Percentiles rank a stretch among this genome's conserved stretches.
Conservation (phyloP, 2,329 filamentous ascomycete species). For the Stachybotrys chlorohalonatus region DNA sequence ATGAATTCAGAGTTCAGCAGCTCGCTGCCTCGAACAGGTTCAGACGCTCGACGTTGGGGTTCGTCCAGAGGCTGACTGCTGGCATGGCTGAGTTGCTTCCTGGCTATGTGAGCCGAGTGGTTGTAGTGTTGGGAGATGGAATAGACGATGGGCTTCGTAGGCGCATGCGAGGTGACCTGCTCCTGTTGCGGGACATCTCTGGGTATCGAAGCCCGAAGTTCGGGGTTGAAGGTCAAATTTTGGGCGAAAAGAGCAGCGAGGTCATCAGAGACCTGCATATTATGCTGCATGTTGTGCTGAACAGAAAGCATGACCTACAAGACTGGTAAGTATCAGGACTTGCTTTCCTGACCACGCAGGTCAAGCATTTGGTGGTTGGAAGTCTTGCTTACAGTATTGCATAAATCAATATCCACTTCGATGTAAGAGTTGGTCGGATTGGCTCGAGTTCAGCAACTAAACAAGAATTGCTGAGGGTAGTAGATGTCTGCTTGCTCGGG, state of each 20-base stretch:
- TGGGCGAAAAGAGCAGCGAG: conserved; percentile 71
- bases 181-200: conserved; percentile 21
- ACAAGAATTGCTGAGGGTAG: not conserved
- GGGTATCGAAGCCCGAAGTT: conserved; percentile 12
- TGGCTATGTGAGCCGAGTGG: conserved; percentile 58
- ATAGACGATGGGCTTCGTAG: conserved; percentile 50
- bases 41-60: conserved; percentile 37
- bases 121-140: conserved; percentile 76
- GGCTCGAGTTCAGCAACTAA: too few species aligned
- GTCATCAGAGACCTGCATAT: conserved; percentile 67
- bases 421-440: too few species aligned
- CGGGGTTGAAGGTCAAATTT: conserved; percentile 57
- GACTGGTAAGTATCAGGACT: not conserved
- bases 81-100: conserved; percentile 14
- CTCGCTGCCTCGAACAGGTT: conserved; percentile 38
- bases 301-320: conserved; percentile 27
- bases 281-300: conserved; percentile 23
- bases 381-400: too few species aligned
- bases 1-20: conserved; percentile 45
- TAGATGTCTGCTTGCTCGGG: not conserved
- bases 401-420: too few species aligned
- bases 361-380: too few species aligned
- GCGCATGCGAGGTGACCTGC: conserved; percentile 12
- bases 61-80: conserved; percentile 20
- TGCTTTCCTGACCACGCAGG: too few species aligned